Conservation (phyloP, 176 grass and related monocot species). For the Olyra latifolia region DNA sequence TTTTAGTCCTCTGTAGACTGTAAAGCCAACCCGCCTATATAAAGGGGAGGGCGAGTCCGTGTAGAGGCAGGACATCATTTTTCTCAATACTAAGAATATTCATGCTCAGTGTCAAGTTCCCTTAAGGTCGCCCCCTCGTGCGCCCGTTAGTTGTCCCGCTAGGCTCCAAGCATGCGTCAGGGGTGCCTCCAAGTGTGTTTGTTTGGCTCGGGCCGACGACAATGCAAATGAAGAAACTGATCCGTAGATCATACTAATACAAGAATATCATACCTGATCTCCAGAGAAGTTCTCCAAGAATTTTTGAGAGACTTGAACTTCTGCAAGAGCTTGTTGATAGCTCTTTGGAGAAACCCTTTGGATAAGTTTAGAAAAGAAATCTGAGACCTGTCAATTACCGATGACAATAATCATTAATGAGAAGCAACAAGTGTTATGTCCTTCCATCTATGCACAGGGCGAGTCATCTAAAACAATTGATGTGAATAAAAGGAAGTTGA, state of each 20-base stretch:
- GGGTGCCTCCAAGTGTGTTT: too few relatives aligned
- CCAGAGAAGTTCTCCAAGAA: constrained; percentile 97
- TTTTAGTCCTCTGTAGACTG: too few relatives aligned
- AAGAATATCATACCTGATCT: constrained; percentile 68
- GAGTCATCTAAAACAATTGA: neutral
- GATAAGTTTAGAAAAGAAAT: constrained; percentile 91
- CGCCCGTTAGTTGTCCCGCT: too few relatives aligned
- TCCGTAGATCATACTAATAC: neutral
- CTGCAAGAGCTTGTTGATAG: constrained; percentile 88
- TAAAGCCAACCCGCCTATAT: too few relatives aligned
- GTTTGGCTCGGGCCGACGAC: too few relatives aligned
- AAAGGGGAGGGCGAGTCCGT: too few relatives aligned
- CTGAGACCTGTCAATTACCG: constrained; percentile 49
- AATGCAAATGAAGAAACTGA: constrained; percentile 24
- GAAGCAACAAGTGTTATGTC: neutral
- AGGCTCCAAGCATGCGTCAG: too few relatives aligned
- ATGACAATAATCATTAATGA: neutral
- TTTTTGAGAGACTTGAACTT: constrained; percentile 92
- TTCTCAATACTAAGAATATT: too few relatives aligned
- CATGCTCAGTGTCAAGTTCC: too few relatives aligned
- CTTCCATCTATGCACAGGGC: neutral
- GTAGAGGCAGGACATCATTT: too few relatives aligned
- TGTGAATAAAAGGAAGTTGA: neutral
- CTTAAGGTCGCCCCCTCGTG: too few relatives aligned
- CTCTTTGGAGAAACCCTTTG: constrained; percentile 97